Base-by-base conservation (phyloP, 345 rosid species). In the Turnera subulata region DNA sequence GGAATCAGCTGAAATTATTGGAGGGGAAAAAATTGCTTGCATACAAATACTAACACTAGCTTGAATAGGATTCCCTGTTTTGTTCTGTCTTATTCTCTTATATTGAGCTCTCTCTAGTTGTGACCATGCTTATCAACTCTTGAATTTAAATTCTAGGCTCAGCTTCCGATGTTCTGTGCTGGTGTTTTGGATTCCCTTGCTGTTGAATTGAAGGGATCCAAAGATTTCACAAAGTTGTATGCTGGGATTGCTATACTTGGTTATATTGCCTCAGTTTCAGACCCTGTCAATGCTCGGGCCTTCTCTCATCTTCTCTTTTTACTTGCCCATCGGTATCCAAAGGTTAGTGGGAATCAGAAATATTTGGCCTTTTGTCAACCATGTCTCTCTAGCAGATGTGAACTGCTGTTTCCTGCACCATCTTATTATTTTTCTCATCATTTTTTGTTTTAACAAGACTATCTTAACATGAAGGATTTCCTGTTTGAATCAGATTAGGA, bases 301-400 rank as follows among this genome's bases (percentile, higher is more conserved):
- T 82, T 89, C 63, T 59, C 81, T 61, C 79, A 83, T 35, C 88
- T 93, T 66, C 73, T 86, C 16, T 59, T 76, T 56, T 78, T 85
- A 66, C 94, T 89, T 5, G 73, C 73, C 63, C 91, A 89, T 73
- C 84, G 85, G 51, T 93, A 80, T 77, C 97, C 91, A 53, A 93
- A 79, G 91, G 97, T 86, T 40, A 6, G 73, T 65, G 21, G 37
- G 46, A 35, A 19, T n/a, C n/a, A 22, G 11, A 16, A 33, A 37
- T 13, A 19, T 29, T 13, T 20, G 11, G 26, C 32, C n/a, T 18
- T 25, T 25, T 18, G 40, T n/a, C 17, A 39, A 13, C 18, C 9
- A 17, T 40, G 12, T 46, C 12, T 17, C 12, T 46, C 19, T 17
- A 1, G 49, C 17, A 9, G 11, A 1, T 46, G 10, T n/a, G 21